phyloP scores from a whole-genome alignment of 257 asterid genomes.

The Agastache rugosa region DNA sequence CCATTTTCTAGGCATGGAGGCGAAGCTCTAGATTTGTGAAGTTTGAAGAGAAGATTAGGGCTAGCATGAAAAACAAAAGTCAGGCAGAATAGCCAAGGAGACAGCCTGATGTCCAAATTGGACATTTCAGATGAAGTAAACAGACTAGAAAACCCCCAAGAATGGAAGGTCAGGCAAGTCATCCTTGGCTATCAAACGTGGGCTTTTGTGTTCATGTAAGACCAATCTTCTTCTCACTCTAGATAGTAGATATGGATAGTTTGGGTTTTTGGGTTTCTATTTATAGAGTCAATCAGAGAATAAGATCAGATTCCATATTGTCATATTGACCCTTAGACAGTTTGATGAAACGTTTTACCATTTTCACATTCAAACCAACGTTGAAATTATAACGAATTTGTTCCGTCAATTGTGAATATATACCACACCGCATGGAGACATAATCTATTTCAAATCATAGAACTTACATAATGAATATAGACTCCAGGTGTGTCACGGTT shows the following conservation, averaged over 20 bases:
- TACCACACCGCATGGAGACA: not conserved
- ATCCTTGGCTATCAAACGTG: slow-evolving; percentile 55
- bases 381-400: slow-evolving; percentile 22
- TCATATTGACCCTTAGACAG: slow-evolving; percentile 27
- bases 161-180: slow-evolving; percentile 53
- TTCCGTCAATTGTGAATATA: slow-evolving; percentile 13
- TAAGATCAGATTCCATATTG: slow-evolving; percentile 30
- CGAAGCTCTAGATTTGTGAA: not conserved
- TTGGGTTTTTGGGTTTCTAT: slow-evolving; percentile 18
- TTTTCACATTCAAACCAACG: slow-evolving; percentile 21
- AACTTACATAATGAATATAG: too few species aligned
- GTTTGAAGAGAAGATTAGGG: slow-evolving; percentile 41
- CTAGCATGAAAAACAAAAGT: slow-evolving; percentile 51
- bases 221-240: slow-evolving; percentile 35
- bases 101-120: slow-evolving; percentile 48
- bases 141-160: not conserved
- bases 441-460: not conserved
- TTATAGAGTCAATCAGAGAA: slow-evolving; percentile 30
- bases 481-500: too few species aligned
- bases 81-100: slow-evolving; percentile 58
- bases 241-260: not conserved
- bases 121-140: not conserved
- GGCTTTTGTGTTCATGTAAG: slow-evolving; percentile 44
- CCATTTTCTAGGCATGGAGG: not conserved
- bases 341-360: slow-evolving; percentile 20